A percentile compares a stretch with the other conserved stretches of the same genome.
Evolutionary conservation across 441 rosid species (phyloP).

Genomic region (Theobroma grandiflorum): DNA sequence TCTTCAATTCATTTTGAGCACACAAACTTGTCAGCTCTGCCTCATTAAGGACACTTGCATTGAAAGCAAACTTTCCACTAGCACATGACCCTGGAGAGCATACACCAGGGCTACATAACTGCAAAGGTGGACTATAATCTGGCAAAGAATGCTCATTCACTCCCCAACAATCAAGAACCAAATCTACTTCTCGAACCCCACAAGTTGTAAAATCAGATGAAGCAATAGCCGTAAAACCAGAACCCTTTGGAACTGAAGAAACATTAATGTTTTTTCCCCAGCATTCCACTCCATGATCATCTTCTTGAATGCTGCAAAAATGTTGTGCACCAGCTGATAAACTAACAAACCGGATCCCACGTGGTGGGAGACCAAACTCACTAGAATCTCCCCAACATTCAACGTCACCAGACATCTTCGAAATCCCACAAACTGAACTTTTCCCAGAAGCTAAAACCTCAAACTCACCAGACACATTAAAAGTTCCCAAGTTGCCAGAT

Average conservation of each 20-base stretch:
- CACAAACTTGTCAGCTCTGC: constrained; percentile 68
- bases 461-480: constrained; percentile 44
- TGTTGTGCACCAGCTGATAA: constrained; percentile 72
- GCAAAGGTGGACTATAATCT: constrained; percentile 72
- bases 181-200: constrained; percentile 75
- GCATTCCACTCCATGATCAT: constrained; percentile 77
- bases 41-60: constrained; percentile 78
- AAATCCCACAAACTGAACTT: constrained; percentile 68
- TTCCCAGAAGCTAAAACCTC: constrained; percentile 67
- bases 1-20: constrained; percentile 57
- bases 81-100: constrained; percentile 62
- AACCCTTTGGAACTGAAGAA: constrained; percentile 58
- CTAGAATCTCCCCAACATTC: constrained; percentile 69
- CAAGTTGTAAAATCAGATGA: constrained; percentile 76
- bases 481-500: constrained; percentile 47
- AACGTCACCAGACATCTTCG: constrained; percentile 51
- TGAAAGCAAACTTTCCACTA: constrained; percentile 65
- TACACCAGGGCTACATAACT: constrained; percentile 79
- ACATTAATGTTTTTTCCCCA: constrained; percentile 67
- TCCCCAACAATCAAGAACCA: constrained; percentile 86
- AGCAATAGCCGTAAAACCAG: constrained; percentile 77
- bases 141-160: constrained; percentile 46
- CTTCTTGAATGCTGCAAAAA: constrained; percentile 77
- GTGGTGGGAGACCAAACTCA: constrained; percentile 48
- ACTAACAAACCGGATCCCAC: constrained; percentile 51